Evolutionary conservation across 164 flowering plant species (phyloP).

Genomic region (Berberis vulgaris): DNA sequence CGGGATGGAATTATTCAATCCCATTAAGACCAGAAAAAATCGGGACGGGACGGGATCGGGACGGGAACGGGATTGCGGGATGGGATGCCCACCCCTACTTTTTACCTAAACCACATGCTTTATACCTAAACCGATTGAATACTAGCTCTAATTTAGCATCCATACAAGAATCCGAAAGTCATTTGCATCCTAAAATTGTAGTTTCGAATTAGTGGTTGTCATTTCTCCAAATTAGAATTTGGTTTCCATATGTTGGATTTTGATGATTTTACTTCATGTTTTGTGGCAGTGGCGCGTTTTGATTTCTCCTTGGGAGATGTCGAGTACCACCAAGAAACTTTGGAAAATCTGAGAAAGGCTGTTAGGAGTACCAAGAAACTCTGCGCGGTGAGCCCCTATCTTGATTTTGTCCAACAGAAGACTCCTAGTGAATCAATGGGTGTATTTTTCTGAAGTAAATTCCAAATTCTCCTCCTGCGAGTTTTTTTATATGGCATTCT

Average conservation of each 20-base stretch:
- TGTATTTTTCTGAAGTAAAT: too few species aligned
- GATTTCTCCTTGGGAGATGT: slow-evolving; percentile 86
- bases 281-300: slow-evolving; percentile 68
- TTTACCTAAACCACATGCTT: too few species aligned
- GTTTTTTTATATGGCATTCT: too few species aligned
- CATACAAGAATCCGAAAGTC: not conserved
- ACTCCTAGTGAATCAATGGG: too few species aligned
- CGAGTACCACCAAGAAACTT: slow-evolving; percentile 78
- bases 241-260: not conserved
- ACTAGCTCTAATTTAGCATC: too few species aligned
- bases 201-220: not conserved
- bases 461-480: too few species aligned
- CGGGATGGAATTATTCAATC: too few species aligned
- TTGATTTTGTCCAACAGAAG: not conserved
- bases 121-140: not conserved
- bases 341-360: slow-evolving; percentile 76
- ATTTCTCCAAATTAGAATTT: not conserved
- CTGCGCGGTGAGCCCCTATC: slow-evolving; percentile 58
- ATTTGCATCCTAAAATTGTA: not conserved
- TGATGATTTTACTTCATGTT: not conserved
- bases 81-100: too few species aligned
- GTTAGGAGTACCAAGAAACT: slow-evolving; percentile 82
- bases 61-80: too few species aligned
- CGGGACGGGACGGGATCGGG: too few species aligned
- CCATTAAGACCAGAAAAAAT: too few species aligned